Conservation (phyloP, 768 basidiomycete species). For the Amanita molliuscula region DNA sequence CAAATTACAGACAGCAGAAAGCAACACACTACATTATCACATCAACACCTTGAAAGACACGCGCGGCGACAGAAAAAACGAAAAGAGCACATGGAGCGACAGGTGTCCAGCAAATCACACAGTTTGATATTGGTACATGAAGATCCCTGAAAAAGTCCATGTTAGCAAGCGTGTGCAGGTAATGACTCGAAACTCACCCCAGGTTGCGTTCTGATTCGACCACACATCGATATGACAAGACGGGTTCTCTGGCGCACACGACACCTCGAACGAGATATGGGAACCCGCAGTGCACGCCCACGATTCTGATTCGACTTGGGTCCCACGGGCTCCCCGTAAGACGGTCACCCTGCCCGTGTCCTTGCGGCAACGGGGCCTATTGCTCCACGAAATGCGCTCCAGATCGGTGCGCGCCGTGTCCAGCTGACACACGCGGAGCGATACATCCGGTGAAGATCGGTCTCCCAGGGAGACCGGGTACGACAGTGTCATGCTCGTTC, state of each 20-base stretch:
- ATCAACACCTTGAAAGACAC: too few species aligned
- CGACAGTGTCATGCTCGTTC: neutral
- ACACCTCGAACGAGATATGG: slow-evolving; percentile 6
- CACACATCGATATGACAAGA: slow-evolving; percentile 4
- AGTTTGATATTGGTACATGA: neutral
- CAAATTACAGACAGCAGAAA: too few species aligned
- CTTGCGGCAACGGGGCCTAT: neutral
- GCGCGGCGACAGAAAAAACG: too few species aligned
- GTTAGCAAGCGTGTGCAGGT: neutral
- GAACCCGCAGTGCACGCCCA: neutral
- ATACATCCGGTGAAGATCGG: neutral
- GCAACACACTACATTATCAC: too few species aligned
- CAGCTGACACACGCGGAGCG: slow-evolving; percentile 1
- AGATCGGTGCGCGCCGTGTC: neutral
- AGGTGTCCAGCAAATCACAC: neutral
- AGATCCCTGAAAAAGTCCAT: neutral
- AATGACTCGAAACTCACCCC: neutral
- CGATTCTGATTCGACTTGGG: neutral
- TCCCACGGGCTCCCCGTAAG: neutral
- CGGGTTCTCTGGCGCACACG: slow-evolving; percentile 1
- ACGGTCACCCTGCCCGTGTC: neutral
- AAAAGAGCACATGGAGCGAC: too few species aligned
- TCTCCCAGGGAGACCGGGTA: neutral
- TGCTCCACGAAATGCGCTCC: neutral
- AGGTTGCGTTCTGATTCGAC: slow-evolving; percentile 1